Evolutionary conservation across 768 basidiomycete genomes (phyloP).

Genomic region (Podaxis sp.): DNA sequence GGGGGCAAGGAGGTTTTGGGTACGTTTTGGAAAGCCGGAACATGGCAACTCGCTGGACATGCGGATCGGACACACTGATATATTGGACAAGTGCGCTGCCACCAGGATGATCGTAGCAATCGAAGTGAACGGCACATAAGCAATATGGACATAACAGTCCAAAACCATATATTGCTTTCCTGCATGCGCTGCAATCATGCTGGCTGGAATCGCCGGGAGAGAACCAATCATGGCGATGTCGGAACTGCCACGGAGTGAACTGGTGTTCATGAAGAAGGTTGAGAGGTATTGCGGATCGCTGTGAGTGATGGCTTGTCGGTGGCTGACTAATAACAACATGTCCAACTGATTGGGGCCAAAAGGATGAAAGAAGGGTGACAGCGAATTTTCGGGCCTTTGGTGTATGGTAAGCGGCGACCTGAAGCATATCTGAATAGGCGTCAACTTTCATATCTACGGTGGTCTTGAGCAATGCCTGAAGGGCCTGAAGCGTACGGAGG

Average conservation of each 20-base stretch:
- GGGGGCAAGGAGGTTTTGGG: conserved; percentile 22
- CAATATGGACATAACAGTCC: conserved; percentile 74
- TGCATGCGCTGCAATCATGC: conserved; percentile 57
- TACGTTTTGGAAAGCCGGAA: conserved; percentile 58
- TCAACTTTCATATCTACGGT: conserved; percentile 64
- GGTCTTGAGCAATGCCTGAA: conserved; percentile 53
- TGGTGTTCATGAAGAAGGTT: conserved; percentile 52
- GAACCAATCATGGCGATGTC: conserved; percentile 21
- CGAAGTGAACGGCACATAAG: conserved; percentile 68
- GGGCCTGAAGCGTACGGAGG: conserved; percentile 30
- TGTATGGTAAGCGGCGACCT: conserved; percentile 68
- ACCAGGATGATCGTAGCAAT: conserved; percentile 73
- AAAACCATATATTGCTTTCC: conserved; percentile 57
- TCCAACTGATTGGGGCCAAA: conserved; percentile 71
- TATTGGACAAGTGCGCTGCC: conserved; percentile 63
- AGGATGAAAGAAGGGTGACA: conserved; percentile 50
- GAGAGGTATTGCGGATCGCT: conserved; percentile 4
- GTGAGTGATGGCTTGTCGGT: conserved; percentile 36
- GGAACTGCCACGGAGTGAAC: conserved; percentile 69
- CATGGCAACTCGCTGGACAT: conserved; percentile 58
- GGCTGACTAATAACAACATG: conserved; percentile 57
- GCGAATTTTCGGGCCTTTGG: conserved; percentile 54
- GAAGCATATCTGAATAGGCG: conserved; percentile 67
- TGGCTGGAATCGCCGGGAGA: conserved; percentile 34
- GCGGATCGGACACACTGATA: conserved; percentile 39